Conservation (phyloP, 306 rosid species). For the Fragaria nilgerrensis region DNA sequence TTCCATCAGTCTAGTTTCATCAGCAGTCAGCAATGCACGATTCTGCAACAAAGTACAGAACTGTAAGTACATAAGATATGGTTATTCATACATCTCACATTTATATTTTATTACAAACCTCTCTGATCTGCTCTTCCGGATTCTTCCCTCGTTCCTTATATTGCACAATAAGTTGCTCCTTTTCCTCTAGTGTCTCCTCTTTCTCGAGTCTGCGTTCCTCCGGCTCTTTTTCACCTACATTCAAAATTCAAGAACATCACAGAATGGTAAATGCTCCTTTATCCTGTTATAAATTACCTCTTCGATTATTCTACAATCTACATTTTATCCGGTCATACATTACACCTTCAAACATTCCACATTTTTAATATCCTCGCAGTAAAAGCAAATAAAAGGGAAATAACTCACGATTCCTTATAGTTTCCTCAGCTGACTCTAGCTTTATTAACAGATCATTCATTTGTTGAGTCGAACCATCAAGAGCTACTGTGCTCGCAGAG, state of each 20-base stretch:
- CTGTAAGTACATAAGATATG: constrained; percentile 18
- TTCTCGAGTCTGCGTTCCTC: constrained; percentile 26
- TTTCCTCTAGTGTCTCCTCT: constrained; percentile 56
- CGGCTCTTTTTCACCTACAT: constrained; percentile 59
- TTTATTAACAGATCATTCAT: constrained; percentile 49
- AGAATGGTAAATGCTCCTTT: not conserved
- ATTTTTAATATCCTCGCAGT: not conserved
- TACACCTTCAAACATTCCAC: not conserved
- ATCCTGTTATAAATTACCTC: not conserved
- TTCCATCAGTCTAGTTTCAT: constrained; percentile 66
- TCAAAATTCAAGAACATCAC: too few species aligned
- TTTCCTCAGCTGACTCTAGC: constrained; percentile 59
- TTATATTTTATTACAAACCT: constrained; percentile 32
- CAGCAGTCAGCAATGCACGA: constrained; percentile 40
- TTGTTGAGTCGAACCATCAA: constrained; percentile 36
- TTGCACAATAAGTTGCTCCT: constrained; percentile 56
- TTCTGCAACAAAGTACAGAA: constrained; percentile 16
- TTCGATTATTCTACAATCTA: too few species aligned
- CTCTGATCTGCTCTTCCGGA: constrained; percentile 59
- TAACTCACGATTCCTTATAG: constrained; percentile 58
- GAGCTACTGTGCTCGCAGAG: constrained; percentile 52
- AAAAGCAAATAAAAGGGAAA: constrained; percentile 1
- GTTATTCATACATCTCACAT: constrained; percentile 10
- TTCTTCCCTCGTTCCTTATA: constrained; percentile 62
- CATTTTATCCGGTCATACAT: not conserved